Evolutionary conservation across 805 yeast species (phyloP).

Genomic region (Candida insectorum): DNA sequence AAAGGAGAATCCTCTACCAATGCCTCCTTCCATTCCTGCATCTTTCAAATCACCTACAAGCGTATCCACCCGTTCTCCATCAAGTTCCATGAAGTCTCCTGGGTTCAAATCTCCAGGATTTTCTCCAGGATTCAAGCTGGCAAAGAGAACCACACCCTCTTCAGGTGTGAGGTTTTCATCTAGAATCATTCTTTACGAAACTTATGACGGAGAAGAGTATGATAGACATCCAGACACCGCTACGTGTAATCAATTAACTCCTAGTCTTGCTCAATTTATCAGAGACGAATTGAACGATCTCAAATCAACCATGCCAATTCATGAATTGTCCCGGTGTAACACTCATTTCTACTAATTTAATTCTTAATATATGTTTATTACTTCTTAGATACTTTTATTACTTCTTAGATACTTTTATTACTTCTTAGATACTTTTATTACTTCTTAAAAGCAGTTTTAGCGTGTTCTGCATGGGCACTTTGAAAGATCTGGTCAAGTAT

Average conservation of each 20-base stretch:
- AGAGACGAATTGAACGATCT: slow-evolving; percentile 79
- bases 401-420: not conserved
- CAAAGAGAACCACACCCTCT: slow-evolving; percentile 1
- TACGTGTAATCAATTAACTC: slow-evolving; percentile 88
- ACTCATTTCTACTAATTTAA: slow-evolving; percentile 70
- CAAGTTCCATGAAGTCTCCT: too few relatives aligned
- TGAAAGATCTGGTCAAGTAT: slow-evolving; percentile 42
- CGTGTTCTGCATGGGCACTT: slow-evolving; percentile 39
- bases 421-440: not conserved
- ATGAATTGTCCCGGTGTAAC: slow-evolving; percentile 70
- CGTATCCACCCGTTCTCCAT: too few relatives aligned
- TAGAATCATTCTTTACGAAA: slow-evolving; percentile 78
- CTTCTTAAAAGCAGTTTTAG: too few relatives aligned
- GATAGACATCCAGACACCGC: slow-evolving; percentile 92
- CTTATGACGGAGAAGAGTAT: slow-evolving; percentile 78
- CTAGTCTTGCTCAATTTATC: slow-evolving; percentile 79
- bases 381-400: not conserved
- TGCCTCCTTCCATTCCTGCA: not conserved
- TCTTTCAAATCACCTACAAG: not conserved
- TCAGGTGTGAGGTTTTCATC: slow-evolving; percentile 66
- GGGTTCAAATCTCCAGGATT: too few relatives aligned
- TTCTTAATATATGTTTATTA: not conserved
- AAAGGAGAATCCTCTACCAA: slow-evolving; percentile 2
- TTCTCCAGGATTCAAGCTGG: not conserved
- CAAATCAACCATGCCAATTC: slow-evolving; percentile 80